These are phyloP conservation scores for Saccharomycopsis synnaedendra DNA, from an alignment of 805 yeast genomes.

Conservation along the genomic window DNA sequence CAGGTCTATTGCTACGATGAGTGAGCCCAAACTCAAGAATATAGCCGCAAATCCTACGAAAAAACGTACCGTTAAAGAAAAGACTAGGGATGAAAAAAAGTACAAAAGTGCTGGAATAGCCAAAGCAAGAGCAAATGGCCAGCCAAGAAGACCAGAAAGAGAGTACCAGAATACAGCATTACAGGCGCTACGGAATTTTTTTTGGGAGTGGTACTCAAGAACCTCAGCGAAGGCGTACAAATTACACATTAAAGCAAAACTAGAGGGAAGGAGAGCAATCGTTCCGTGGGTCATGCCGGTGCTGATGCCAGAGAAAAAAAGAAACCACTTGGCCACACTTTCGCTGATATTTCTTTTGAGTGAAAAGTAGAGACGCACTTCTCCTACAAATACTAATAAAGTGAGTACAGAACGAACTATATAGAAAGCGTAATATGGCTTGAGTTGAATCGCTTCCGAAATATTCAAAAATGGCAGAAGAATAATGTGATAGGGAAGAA, in stretches of 20 bases:
- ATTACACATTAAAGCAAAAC: slow-evolving; percentile 53
- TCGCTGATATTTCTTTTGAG: slow-evolving; percentile 26
- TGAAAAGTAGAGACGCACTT: slow-evolving; percentile 37
- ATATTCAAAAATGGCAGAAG: slow-evolving; percentile 17
- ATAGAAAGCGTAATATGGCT: slow-evolving; percentile 34
- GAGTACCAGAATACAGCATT: slow-evolving; percentile 22
- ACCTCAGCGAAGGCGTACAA: slow-evolving; percentile 33
- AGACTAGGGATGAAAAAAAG: slow-evolving; percentile 16
- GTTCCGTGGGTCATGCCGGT: slow-evolving; percentile 89
- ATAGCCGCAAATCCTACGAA: slow-evolving; percentile 20
- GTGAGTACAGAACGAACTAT: slow-evolving; percentile 36
- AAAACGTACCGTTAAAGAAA: slow-evolving; percentile 14
- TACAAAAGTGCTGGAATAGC: slow-evolving; percentile 47
- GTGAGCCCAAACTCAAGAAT: slow-evolving; percentile 18
- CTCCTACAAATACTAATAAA: slow-evolving; percentile 33
- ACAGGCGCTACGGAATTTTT: not conserved
- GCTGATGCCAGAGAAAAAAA: slow-evolving; percentile 47
- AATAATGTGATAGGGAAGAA: slow-evolving; percentile 32
- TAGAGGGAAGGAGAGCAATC: slow-evolving; percentile 74
- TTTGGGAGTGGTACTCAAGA: slow-evolving; percentile 22
- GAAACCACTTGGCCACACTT: slow-evolving; percentile 44
- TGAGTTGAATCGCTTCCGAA: slow-evolving; percentile 15
- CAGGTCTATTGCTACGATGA: slow-evolving; percentile 41
- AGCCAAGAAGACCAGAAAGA: slow-evolving; percentile 73
- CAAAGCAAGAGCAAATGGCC: slow-evolving; percentile 77